Conservation (phyloP, 2,329 filamentous ascomycete genomes). For the Ophiostoma quercus region DNA sequence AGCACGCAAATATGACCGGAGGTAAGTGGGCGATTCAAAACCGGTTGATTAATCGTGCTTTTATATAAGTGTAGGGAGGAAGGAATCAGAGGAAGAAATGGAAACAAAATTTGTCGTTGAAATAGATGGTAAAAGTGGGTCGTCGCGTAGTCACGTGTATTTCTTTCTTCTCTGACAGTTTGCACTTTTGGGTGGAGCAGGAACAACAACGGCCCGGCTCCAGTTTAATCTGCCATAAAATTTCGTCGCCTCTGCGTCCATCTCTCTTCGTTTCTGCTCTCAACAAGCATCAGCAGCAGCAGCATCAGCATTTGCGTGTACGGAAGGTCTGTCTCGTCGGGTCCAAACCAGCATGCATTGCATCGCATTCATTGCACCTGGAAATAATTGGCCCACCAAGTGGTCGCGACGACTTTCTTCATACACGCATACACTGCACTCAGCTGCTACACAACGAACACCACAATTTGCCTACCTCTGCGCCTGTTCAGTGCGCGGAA, state of each 20-base stretch:
- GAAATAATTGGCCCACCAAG: constrained; percentile 9
- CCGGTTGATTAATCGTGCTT: constrained; percentile 59
- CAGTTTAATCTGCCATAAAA: constrained; percentile 4
- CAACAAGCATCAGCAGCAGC: not conserved
- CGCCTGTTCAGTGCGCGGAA: constrained; percentile 52
- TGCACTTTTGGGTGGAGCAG: not conserved
- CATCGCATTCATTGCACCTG: not conserved
- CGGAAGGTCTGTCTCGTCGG: no score
- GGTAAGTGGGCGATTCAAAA: constrained; percentile 46
- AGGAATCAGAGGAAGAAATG: constrained; percentile 24
- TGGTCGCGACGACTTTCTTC: not conserved
- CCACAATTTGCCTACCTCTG: constrained; percentile 55
- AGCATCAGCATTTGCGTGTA: not conserved
- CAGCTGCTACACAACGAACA: constrained; percentile 3
- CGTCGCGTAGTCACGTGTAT: not conserved
- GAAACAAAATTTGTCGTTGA: not conserved
- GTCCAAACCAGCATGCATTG: no score
- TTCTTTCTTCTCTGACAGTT: not conserved
- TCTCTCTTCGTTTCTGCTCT: not conserved
- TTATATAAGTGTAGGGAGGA: constrained; percentile 41
- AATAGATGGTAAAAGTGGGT: not conserved
- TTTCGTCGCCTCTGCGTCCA: not conserved
- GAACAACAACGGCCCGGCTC: constrained; percentile 18
- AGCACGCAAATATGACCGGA: constrained; percentile 58
- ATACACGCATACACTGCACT: not conserved